Conservation (phyloP, 106 monocot genomes). For the Dendrobium officinale region DNA sequence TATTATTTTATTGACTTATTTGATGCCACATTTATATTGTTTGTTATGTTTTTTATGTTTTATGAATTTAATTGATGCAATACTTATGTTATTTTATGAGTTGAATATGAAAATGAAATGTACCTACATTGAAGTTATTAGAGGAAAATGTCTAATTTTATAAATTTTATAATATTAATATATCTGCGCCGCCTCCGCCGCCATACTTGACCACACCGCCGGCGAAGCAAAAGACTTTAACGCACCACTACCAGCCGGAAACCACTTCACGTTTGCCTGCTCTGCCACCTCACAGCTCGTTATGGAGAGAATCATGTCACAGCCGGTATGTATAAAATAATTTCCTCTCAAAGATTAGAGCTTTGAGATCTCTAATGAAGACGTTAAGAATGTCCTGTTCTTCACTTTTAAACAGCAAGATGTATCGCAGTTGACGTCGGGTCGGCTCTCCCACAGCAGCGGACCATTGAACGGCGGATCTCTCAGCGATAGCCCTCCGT, state of each 20-base stretch:
- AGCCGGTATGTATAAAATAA: conserved; percentile 41
- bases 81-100: too few species aligned
- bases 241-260: conserved; percentile 14
- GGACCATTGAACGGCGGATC: conserved; percentile 86
- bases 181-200: not conserved
- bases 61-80: too few species aligned
- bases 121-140: too few species aligned
- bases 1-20: too few species aligned
- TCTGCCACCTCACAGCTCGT: conserved; percentile 87
- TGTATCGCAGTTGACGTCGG: conserved; percentile 61
- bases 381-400: not conserved
- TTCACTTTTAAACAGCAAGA: conserved; percentile 37
- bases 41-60: too few species aligned
- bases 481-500: conserved; percentile 78
- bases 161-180: too few species aligned
- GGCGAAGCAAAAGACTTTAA: conserved; percentile 8
- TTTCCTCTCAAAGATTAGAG: not conserved
- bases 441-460: conserved; percentile 91
- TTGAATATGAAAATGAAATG: too few species aligned
- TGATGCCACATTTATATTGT: too few species aligned
- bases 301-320: conserved; percentile 88
- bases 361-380: not conserved
- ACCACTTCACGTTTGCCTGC: conserved; percentile 62
- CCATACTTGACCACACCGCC: conserved; percentile 33
- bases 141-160: too few species aligned